Percentiles rank a stretch among this genome's conserved stretches.
Conservation (phyloP, 2,329 filamentous ascomycete genomes). For the Penicillium digitatum region DNA sequence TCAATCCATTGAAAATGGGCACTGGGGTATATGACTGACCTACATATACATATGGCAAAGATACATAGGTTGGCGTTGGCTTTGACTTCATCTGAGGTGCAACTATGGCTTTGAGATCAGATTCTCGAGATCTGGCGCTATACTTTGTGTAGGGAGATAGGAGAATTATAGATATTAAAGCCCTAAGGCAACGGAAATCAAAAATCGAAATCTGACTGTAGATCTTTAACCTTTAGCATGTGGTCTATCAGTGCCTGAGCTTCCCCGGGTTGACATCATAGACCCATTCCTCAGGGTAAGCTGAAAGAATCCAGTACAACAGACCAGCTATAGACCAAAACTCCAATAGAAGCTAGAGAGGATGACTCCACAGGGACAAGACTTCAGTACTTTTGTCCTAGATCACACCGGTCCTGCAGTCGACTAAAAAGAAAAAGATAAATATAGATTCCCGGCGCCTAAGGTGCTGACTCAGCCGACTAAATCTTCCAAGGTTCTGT, state of each 20-base stretch:
- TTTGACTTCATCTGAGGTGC: background rate
- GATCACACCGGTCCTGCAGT: too few relatives aligned
- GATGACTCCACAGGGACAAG: background rate
- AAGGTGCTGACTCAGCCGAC: conserved; percentile 11
- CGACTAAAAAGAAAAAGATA: too few relatives aligned
- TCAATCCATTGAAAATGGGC: background rate
- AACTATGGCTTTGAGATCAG: background rate
- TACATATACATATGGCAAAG: background rate
- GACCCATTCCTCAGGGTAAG: background rate
- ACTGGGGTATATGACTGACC: background rate
- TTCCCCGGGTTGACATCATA: conserved; percentile 5
- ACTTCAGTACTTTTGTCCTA: background rate
- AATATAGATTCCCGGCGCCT: conserved; percentile 9
- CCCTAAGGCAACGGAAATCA: too few relatives aligned
- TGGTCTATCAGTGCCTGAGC: background rate
- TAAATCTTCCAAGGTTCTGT: conserved; percentile 1
- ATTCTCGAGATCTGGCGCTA: background rate
- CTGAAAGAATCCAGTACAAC: background rate
- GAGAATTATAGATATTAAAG: too few relatives aligned
- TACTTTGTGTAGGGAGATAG: background rate
- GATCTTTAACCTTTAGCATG: background rate
- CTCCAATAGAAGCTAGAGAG: background rate
- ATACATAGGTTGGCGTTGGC: background rate
- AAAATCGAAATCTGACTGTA: background rate
- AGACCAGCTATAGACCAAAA: background rate